Evolutionary conservation across 257 asterid genomes (phyloP).

Genomic region (Avicennia marina): DNA sequence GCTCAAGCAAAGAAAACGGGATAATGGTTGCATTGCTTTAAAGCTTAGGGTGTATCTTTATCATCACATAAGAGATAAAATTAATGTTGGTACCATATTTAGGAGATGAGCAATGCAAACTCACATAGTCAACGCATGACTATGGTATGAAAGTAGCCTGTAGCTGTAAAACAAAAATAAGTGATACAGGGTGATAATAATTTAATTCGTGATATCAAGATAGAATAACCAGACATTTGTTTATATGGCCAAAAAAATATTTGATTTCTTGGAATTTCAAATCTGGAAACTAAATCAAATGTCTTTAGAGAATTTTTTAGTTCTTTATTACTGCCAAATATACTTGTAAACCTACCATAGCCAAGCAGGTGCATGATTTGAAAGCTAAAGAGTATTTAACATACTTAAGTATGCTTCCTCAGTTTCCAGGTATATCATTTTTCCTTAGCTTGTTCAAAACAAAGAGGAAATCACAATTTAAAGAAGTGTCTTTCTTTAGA

Average conservation of each 20-base stretch:
- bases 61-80: too few relatives aligned
- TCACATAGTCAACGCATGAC: too few relatives aligned
- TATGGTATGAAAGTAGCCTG: too few relatives aligned
- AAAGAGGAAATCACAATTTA: background rate
- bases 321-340: background rate
- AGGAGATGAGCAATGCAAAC: too few relatives aligned
- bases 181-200: too few relatives aligned
- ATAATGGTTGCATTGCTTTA: background rate
- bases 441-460: background rate
- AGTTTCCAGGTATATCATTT: background rate
- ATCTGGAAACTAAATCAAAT: background rate
- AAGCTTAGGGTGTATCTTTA: background rate
- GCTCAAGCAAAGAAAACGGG: background rate
- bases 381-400: background rate
- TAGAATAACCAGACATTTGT: too few relatives aligned
- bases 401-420: background rate
- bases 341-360: background rate
- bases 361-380: background rate
- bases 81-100: too few relatives aligned
- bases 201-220: too few relatives aligned
- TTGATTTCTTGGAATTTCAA: background rate
- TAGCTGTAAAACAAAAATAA: too few relatives aligned
- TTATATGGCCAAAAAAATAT: too few relatives aligned
- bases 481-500: background rate
- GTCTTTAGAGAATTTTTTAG: background rate